Percentiles rank a stretch among this genome's conserved stretches.
These are phyloP conservation scores for Corylus heterophylla DNA, from an alignment of 306 rosid genomes.

Conservation along the genomic window DNA sequence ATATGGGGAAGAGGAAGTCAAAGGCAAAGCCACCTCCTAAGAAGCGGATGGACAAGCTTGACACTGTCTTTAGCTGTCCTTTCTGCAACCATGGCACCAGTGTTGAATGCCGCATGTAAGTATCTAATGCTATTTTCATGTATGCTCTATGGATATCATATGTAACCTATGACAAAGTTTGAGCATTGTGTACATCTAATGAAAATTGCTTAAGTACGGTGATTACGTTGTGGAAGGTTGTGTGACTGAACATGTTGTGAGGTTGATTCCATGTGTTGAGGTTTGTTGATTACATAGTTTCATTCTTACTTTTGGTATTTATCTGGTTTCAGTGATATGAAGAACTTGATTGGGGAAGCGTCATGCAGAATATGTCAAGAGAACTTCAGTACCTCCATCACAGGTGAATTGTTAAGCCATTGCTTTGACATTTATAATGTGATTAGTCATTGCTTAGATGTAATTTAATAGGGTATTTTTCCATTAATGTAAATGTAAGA, in stretches of 20 bases:
- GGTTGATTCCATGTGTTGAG: neutral
- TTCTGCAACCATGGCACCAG: constrained; percentile 95
- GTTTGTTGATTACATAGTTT: neutral
- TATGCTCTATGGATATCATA: neutral
- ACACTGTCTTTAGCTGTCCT: constrained; percentile 94
- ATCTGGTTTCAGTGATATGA: constrained; percentile 73
- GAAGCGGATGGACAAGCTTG: constrained; percentile 97
- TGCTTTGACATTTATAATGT: neutral
- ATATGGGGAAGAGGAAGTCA: constrained; percentile 93
- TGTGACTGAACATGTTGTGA: neutral
- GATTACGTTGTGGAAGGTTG: neutral
- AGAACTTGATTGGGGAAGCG: constrained; percentile 86
- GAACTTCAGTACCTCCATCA: constrained; percentile 74
- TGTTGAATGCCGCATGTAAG: constrained; percentile 93
- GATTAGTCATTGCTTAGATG: neutral
- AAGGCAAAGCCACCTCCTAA: constrained; percentile 90
- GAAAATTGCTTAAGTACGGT: neutral
- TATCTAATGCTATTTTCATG: neutral
- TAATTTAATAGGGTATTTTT: neutral
- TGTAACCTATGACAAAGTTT: neutral
- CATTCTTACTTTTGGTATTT: constrained; percentile 7
- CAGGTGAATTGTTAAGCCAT: constrained; percentile 40
- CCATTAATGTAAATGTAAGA: neutral
- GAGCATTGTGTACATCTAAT: neutral
- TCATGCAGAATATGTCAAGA: constrained; percentile 82